Conservation (phyloP, 176 grass and related monocot genomes). For the Juncus effusus region DNA sequence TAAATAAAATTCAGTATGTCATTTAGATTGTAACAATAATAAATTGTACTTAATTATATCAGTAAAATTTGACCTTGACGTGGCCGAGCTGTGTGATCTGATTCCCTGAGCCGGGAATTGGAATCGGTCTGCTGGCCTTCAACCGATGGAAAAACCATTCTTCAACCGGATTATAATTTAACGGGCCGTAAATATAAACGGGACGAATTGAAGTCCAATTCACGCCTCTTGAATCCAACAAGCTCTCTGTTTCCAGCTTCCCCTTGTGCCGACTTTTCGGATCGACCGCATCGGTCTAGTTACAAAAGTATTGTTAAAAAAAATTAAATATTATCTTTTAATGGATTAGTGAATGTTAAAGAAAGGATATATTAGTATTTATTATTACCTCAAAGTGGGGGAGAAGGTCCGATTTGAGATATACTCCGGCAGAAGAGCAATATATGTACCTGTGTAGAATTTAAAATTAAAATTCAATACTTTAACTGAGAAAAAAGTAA, state of each 20-base stretch:
- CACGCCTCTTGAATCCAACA: slow-evolving; percentile 54
- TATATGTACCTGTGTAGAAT: slow-evolving; percentile 69
- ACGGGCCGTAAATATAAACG: slow-evolving; percentile 93
- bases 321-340: no score
- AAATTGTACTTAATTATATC: not conserved
- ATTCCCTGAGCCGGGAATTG: slow-evolving; percentile 65
- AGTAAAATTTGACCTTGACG: slow-evolving; percentile 54
- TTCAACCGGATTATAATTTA: slow-evolving; percentile 98
- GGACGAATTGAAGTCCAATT: slow-evolving; percentile 93
- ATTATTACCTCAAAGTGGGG: slow-evolving; percentile 74
- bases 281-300: slow-evolving; percentile 72
- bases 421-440: slow-evolving; percentile 92
- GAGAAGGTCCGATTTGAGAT: slow-evolving; percentile 77
- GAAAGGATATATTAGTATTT: no score
- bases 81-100: slow-evolving; percentile 98
- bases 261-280: slow-evolving; percentile 97
- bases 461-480: not conserved
- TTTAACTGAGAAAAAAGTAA: no score
- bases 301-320: not conserved
- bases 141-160: slow-evolving; percentile 99
- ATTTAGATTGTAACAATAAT: no score
- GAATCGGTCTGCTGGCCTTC: slow-evolving; percentile 85
- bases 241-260: slow-evolving; percentile 95
- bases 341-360: no score
- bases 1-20: no score